Base-by-base conservation (phyloP, 768 basidiomycete species). In the Rhizopogon roseolus region DNA sequence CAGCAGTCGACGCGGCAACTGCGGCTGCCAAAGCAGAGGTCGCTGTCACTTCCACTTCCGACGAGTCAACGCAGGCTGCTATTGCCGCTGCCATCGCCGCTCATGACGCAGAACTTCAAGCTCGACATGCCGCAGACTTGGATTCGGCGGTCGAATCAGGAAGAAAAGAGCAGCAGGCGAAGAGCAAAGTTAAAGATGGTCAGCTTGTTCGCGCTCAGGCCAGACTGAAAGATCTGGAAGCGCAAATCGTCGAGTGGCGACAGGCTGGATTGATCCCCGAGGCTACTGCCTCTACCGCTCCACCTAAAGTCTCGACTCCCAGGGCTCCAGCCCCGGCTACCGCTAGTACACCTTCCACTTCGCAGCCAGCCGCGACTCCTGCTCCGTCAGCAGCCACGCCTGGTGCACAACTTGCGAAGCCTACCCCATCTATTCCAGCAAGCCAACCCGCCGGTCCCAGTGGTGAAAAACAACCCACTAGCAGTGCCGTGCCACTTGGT, bases 161-260 rank as follows among this genome's bases (percentile, higher is more conserved):
- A 2, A 75, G 88, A 44, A 73, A 79, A 72, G 89, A 91, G 57
- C 74, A 78, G 49, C 71, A 62, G 1, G 73, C 81, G 22, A 87
- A 86, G 70, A 64, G 70, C 34, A 88, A 85, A 64, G 59, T 91
- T 41, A 90, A 90, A 69, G 89, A 92, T 58, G 71, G 73, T 1
- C 86, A 86, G 58, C 71, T 90, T n/a, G 74, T 82, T 29, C 79
- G 74, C 49, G 73, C 80, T 9, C 81, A 88, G 62, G 71, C 70
- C 53, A 79, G 76, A 53, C 71, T 89, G 48, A 90, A 88, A 70
- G 83, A 86, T 6, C 72, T 89, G 36, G 88, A 90, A 61, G 74
- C 76, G 10, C 80, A 83, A 54, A 78, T 88, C 36, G 65, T 79
- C 40, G 79, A 79, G 54, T 81, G 79, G 79, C 76, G 76, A 58